phyloP scores from a whole-genome alignment of 208 protist genomes.

The Acanthamoeba rhysodes region DNA sequence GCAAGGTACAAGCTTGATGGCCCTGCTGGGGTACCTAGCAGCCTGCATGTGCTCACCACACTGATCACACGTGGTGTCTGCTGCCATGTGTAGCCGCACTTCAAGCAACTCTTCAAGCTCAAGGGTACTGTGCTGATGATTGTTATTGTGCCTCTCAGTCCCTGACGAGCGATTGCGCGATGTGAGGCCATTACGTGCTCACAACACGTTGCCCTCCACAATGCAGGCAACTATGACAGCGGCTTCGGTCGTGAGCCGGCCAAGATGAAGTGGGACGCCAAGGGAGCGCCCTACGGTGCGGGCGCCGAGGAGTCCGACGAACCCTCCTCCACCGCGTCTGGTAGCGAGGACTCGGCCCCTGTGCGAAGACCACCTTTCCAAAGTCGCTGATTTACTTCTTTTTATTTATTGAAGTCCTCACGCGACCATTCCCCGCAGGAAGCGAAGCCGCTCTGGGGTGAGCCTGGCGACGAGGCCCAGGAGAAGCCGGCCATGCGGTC shows the following conservation, averaged over 20 bases:
- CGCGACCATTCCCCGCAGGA: not conserved
- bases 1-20: slow-evolving; percentile 34
- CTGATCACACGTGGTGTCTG: no score
- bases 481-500: not conserved
- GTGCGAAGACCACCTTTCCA: no score
- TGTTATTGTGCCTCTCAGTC: not conserved
- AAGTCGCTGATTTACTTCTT: no score
- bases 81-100: not conserved
- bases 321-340: not conserved
- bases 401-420: no score
- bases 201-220: not conserved
- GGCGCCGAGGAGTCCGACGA: not conserved
- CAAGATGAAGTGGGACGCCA: slow-evolving; percentile 61
- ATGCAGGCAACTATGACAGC: slow-evolving; percentile 56
- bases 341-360: no score
- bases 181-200: not conserved
- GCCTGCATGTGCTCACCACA: no score
- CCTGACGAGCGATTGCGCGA: not conserved
- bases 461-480: not conserved
- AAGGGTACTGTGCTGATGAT: slow-evolving; percentile 7
- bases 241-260: slow-evolving; percentile 47
- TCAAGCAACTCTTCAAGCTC: slow-evolving; percentile 65
- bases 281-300: not conserved
- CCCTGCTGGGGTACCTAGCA: no score
- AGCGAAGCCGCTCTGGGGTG: not conserved